Conservation (phyloP, 148 eudicot species). For the Chenopodium berlandieri region DNA sequence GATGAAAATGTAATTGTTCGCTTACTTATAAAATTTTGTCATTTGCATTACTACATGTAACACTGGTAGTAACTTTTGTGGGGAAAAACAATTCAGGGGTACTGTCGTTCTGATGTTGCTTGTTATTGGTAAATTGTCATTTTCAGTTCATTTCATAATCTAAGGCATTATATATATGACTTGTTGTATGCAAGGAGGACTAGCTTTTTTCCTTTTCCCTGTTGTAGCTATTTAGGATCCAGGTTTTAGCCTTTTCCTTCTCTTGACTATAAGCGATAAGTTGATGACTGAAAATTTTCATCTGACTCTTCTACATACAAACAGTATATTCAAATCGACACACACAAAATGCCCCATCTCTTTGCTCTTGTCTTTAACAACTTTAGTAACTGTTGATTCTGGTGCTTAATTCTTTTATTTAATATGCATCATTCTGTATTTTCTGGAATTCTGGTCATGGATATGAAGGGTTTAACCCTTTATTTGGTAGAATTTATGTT, state of each 20-base stretch:
- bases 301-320: background rate
- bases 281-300: no score
- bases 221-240: background rate
- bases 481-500: background rate
- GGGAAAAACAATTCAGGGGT: background rate
- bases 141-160: background rate
- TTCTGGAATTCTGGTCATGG: background rate
- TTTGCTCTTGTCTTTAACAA: background rate
- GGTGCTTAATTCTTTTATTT: background rate
- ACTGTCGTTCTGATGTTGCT: constrained; percentile 3
- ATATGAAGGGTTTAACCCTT: background rate
- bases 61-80: background rate
- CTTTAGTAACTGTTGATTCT: background rate
- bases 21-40: constrained; percentile 20
- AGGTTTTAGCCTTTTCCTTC: background rate
- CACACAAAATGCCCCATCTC: background rate
- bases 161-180: background rate
- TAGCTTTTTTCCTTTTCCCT: background rate
- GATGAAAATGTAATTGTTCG: constrained; percentile 90
- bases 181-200: background rate
- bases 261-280: background rate
- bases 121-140: background rate
- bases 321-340: background rate
- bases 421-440: background rate
- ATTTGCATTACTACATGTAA: background rate